Evolutionary conservation across 2,329 filamentous ascomycete species (phyloP).

Genomic region (Talaromyces albobiverticillius): DNA sequence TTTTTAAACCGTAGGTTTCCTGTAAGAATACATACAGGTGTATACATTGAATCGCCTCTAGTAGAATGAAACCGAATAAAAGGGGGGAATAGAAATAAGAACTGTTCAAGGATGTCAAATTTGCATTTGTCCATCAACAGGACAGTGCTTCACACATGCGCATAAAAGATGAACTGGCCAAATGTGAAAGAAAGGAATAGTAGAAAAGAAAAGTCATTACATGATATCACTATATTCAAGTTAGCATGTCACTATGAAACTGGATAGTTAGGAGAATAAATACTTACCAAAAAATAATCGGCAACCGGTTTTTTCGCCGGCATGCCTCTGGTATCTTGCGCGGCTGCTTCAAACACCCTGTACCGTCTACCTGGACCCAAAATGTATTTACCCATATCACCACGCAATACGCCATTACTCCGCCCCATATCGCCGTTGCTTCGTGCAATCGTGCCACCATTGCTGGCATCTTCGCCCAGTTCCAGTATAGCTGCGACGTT

Average conservation of each 20-base stretch:
- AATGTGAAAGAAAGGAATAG: neutral
- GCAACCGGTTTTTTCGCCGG: slow-evolving; percentile 97
- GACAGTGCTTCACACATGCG: neutral
- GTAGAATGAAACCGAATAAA: neutral
- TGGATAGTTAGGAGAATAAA: too few relatives aligned
- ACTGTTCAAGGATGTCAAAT: neutral
- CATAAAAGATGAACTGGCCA: neutral
- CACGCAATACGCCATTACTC: slow-evolving; percentile 49
- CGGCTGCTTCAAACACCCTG: slow-evolving; percentile 92
- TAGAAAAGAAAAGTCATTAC: neutral
- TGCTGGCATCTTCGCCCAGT: slow-evolving; percentile 81
- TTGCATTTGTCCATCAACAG: neutral
- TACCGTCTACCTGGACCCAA: slow-evolving; percentile 83
- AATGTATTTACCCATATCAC: slow-evolving; percentile 41
- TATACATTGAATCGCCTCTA: neutral
- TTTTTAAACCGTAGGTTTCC: neutral
- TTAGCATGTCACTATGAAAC: neutral
- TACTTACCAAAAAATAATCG: slow-evolving; percentile 80
- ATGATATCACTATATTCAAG: slow-evolving; percentile 8
- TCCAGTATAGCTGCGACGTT: slow-evolving; percentile 96
- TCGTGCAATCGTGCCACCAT: slow-evolving; percentile 65
- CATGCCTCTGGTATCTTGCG: slow-evolving; percentile 95
- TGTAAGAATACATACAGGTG: neutral
- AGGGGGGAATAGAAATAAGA: neutral
- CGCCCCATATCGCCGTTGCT: slow-evolving; percentile 51